Percentiles rank a stretch among this genome's conserved stretches.
Conservation (phyloP, 345 rosid species). For the Populus simonii region DNA sequence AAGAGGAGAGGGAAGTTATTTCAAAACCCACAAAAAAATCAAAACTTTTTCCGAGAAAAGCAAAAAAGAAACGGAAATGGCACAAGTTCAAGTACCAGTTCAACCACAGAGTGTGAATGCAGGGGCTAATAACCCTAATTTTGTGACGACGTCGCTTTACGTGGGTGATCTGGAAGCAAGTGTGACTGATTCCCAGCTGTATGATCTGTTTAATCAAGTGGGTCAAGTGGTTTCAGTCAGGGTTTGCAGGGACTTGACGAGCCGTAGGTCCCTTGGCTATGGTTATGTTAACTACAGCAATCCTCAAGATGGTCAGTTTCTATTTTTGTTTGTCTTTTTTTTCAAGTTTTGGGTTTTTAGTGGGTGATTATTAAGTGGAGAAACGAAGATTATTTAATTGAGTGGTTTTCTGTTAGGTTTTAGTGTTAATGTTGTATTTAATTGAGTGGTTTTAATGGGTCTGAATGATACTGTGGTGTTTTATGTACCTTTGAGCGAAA, state of each 20-base stretch:
- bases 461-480: background rate
- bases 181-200: slow-evolving; percentile 78
- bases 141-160: slow-evolving; percentile 73
- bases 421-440: background rate
- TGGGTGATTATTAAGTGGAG: background rate
- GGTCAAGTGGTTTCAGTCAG: slow-evolving; percentile 85
- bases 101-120: slow-evolving; percentile 55
- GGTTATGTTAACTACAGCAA: slow-evolving; percentile 81
- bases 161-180: slow-evolving; percentile 86
- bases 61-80: slow-evolving; percentile 35
- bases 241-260: slow-evolving; percentile 69
- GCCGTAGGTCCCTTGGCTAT: slow-evolving; percentile 82
- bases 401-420: background rate
- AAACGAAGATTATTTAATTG: background rate
- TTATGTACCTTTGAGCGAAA: background rate
- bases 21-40: slow-evolving; percentile 8
- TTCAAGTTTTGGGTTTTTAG: background rate
- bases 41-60: background rate
- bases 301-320: slow-evolving; percentile 63
- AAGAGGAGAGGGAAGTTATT: slow-evolving; percentile 77
- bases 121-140: slow-evolving; percentile 37
- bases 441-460: background rate
- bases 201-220: slow-evolving; percentile 73
- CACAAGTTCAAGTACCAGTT: slow-evolving; percentile 60
- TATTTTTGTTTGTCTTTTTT: background rate